phyloP scores from a whole-genome alignment of 2,329 filamentous ascomycete species.

The Xylariaceae sp. region DNA sequence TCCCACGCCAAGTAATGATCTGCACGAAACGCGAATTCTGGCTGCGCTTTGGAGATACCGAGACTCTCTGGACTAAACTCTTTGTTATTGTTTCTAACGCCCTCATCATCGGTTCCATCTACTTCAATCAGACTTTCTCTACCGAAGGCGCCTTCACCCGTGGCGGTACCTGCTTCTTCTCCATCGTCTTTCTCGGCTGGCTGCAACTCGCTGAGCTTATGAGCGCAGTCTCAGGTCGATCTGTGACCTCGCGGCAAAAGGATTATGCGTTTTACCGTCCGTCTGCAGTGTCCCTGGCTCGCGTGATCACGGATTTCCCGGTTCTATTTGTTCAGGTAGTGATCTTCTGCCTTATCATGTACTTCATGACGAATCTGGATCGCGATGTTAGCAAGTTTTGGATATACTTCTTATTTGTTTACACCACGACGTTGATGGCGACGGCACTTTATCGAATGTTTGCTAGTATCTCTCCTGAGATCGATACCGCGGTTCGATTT shows the following conservation, averaged over 20 bases:
- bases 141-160: conserved; percentile 60
- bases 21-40: conserved; percentile 70
- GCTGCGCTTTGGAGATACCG: conserved; percentile 70
- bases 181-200: conserved; percentile 52
- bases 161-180: conserved; percentile 46
- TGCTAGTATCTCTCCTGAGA: conserved; percentile 30
- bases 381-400: conserved; percentile 63
- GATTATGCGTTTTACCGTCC: conserved; percentile 51
- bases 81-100: conserved; percentile 70
- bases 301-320: conserved; percentile 55
- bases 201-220: conserved; percentile 74
- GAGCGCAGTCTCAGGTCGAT: conserved; percentile 66
- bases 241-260: conserved; percentile 47
- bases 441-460: conserved; percentile 34
- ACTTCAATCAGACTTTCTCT: conserved; percentile 59
- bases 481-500: conserved; percentile 59
- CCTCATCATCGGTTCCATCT: conserved; percentile 73
- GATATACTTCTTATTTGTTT: conserved; percentile 56
- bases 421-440: conserved; percentile 27
- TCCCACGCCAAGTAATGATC: conserved; percentile 63
- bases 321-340: conserved; percentile 59
- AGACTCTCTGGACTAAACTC: conserved; percentile 70
- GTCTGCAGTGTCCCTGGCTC: conserved; percentile 51
- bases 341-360: conserved; percentile 65
- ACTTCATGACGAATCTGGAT: conserved; percentile 71